Percentiles rank a stretch among this genome's conserved stretches.
Conservation (phyloP, 2,329 filamentous ascomycete genomes). For the Stachybotrys echinatus region DNA sequence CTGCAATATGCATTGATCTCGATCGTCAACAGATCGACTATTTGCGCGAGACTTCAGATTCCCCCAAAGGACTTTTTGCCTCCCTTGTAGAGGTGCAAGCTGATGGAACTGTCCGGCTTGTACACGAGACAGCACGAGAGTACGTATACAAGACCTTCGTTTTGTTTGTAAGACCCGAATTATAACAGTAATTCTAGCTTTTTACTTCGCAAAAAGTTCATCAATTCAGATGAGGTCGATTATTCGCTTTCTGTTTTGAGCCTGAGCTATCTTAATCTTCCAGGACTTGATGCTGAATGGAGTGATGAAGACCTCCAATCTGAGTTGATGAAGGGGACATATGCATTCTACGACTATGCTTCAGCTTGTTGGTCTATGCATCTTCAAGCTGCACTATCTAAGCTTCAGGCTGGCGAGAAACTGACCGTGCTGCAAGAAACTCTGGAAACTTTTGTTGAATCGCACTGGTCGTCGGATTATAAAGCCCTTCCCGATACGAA, state of each 20-base stretch:
- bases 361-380: constrained; percentile 5
- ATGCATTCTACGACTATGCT: constrained; percentile 5
- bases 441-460: neutral
- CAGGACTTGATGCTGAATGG: neutral
- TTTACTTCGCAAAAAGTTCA: neutral
- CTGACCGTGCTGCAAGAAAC: neutral
- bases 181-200: neutral
- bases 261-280: constrained; percentile 4
- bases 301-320: neutral
- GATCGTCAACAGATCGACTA: constrained; percentile 3
- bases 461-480: neutral
- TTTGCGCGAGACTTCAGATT: neutral
- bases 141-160: neutral
- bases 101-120: constrained; percentile 7
- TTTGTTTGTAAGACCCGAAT: neutral
- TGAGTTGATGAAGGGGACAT: constrained; percentile 1
- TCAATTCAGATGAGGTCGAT: neutral
- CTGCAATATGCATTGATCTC: constrained; percentile 5
- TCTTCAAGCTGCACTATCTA: neutral
- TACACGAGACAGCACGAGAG: constrained; percentile 7
- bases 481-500: neutral
- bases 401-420: neutral
- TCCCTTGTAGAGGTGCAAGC: constrained; percentile 6
- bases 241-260: constrained; percentile 1
- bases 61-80: constrained; percentile 4